Evolutionary conservation across 768 basidiomycete species (phyloP).

Genomic region (Lactifluus hygrophoroides): DNA sequence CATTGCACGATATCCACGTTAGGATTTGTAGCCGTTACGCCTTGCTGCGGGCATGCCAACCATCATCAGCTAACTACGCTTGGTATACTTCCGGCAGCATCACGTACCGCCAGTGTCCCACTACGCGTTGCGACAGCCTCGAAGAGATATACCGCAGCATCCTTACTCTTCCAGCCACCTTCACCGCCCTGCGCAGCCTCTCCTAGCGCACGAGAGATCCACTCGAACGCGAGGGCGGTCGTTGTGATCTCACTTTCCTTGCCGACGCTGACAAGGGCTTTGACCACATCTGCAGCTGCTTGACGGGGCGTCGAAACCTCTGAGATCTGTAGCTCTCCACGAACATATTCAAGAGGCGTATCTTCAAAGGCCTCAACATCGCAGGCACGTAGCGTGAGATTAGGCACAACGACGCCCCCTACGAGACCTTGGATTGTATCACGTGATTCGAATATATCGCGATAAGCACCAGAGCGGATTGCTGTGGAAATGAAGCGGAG

Average conservation of each 20-base stretch:
- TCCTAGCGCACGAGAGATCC: slow-evolving; percentile 67
- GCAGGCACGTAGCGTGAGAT: slow-evolving; percentile 77
- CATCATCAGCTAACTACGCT: neutral
- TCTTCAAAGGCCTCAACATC: slow-evolving; percentile 97
- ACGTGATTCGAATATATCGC: slow-evolving; percentile 67
- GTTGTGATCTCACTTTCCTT: slow-evolving; percentile 59
- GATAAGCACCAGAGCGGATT: slow-evolving; percentile 82
- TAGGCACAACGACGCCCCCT: slow-evolving; percentile 90
- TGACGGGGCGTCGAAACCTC: slow-evolving; percentile 84
- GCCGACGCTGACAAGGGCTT: slow-evolving; percentile 75
- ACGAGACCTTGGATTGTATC: slow-evolving; percentile 77
- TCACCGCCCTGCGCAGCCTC: slow-evolving; percentile 55
- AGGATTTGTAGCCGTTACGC: slow-evolving; percentile 88
- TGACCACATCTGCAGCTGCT: slow-evolving; percentile 92
- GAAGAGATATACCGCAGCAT: slow-evolving; percentile 86
- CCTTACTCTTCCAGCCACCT: slow-evolving; percentile 82
- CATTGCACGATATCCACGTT: slow-evolving; percentile 92
- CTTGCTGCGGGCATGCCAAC: slow-evolving; percentile 44
- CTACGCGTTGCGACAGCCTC: slow-evolving; percentile 91
- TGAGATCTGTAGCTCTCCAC: slow-evolving; percentile 32
- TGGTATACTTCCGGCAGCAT: neutral
- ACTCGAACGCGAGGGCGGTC: slow-evolving; percentile 81
- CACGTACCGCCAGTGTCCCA: slow-evolving; percentile 67
- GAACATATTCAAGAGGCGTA: slow-evolving; percentile 89
- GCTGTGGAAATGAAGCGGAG: slow-evolving; percentile 87